phyloP scores from a whole-genome alignment of 2,329 filamentous ascomycete genomes.

The Fusarium succisae region DNA sequence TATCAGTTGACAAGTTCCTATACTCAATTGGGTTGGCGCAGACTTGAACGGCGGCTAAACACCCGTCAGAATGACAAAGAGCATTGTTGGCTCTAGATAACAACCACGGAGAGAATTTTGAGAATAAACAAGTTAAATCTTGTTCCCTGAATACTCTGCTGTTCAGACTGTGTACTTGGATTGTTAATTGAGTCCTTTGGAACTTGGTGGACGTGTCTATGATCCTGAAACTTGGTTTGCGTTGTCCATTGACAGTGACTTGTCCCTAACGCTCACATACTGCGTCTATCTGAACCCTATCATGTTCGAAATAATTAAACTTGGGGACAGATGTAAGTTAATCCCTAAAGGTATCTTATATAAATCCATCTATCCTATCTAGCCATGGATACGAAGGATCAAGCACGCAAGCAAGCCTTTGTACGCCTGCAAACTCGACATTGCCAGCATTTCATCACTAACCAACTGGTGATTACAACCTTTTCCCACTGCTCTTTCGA shows the following conservation, averaged over 20 bases:
- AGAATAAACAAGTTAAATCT: background rate
- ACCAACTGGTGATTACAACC: background rate
- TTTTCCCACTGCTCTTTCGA: background rate
- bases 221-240: background rate
- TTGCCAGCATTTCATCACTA: background rate
- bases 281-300: background rate
- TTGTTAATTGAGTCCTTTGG: background rate
- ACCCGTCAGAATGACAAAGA: background rate
- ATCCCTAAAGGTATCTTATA: background rate
- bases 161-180: background rate
- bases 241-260: background rate
- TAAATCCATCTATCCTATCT: background rate
- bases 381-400: background rate
- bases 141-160: accelerated
- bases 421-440: background rate
- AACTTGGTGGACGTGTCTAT: background rate
- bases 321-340: too few relatives aligned
- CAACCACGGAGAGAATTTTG: accelerated
- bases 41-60: too few relatives aligned
- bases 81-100: background rate
- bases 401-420: background rate
- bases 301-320: background rate
- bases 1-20: background rate
- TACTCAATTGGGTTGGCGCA: background rate
- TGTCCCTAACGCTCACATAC: background rate